Evolutionary conservation across 768 basidiomycete genomes (phyloP), one percentile per base, ranked within the genome.

Genomic region (Kwoniella europaea): DNA sequence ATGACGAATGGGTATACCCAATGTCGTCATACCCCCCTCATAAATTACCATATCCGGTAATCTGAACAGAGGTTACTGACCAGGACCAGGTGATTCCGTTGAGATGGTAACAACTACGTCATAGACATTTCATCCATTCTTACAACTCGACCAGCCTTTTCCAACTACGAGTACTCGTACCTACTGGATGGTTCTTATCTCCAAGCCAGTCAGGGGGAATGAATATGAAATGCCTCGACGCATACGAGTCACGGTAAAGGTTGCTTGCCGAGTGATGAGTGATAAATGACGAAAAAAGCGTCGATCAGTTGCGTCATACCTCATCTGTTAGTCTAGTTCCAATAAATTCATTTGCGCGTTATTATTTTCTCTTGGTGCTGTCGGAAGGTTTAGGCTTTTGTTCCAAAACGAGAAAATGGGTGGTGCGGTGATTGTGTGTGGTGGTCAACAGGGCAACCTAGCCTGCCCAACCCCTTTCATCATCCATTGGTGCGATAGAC

Each of bases 1-100:
- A 58, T 58, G 57, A 58, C 27, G 57, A 35, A 61, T 61, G 59
- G 27, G 20, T 24, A n/a, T 5, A 10, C 1, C 1, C n/a, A 61
- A 61, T 61, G 59, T 61, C 59, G 59, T 61, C 59, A 61, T 61
- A 61, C 59, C 35, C 42, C 59, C 20, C 12, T 35, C 59, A 60
- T 35, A 60, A 60, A 15, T 60, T 60, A 60, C 59, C n/a, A n/a
- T 6, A 44, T 2, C 10, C 7, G 43, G 59, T 60, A 60, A 60
- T 60, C 27, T 44, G 18, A 41, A 22, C 10, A 42, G 41, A 18
- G 59, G 35, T 61, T 43, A 61, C 18, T 18, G 16, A 61, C 59
- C 59, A 58, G 57, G 16, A 61, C 59, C 59, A 58, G 57, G 57
- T 58, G 57, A 58, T 58, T 10, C 29, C 22, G 16, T 58, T 58